phyloP scores from a whole-genome alignment of 129 eudicot genomes.

The Sambucus nigra region DNA sequence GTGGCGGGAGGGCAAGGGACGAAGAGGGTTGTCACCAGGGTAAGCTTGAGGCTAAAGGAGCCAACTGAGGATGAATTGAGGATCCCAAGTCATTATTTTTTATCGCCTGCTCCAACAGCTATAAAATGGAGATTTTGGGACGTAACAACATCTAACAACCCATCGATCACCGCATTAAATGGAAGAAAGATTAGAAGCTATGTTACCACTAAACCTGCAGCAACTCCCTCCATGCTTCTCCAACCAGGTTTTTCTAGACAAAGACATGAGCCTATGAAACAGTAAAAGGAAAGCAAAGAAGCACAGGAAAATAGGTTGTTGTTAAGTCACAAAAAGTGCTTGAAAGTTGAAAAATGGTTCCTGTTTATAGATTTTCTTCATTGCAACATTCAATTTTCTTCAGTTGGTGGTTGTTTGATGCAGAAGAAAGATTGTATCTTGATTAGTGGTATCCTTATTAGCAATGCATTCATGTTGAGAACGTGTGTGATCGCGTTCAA shows the following conservation, averaged over 20 bases:
- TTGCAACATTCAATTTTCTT: too few species aligned
- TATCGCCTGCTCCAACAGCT: slow-evolving; percentile 59
- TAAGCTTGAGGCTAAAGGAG: slow-evolving; percentile 39
- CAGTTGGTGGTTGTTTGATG: too few species aligned
- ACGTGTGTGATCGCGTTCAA: too few species aligned
- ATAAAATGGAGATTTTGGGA: slow-evolving; percentile 78
- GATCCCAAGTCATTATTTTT: slow-evolving; percentile 51
- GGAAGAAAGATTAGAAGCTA: slow-evolving; percentile 77
- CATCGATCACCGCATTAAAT: slow-evolving; percentile 47
- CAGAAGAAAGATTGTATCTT: too few species aligned
- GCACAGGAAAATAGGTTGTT: too few species aligned
- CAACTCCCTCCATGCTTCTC: slow-evolving; percentile 72
- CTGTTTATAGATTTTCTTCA: too few species aligned
- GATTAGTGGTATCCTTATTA: too few species aligned
- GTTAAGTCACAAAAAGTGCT: too few species aligned
- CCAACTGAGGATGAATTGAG: slow-evolving; percentile 33
- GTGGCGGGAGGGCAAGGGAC: slow-evolving; percentile 18
- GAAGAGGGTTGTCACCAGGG: slow-evolving; percentile 30
- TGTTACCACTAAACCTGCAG: slow-evolving; percentile 33
- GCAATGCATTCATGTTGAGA: too few species aligned
- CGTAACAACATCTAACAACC: slow-evolving; percentile 71
- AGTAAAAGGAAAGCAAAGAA: slow-evolving; percentile 11
- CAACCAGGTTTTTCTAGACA: slow-evolving; percentile 87
- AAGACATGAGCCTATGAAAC: slow-evolving; percentile 30
- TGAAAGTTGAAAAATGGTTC: too few species aligned